phyloP scores from a whole-genome alignment of 2,329 filamentous ascomycete genomes.

The Fusarium duplospermum region DNA sequence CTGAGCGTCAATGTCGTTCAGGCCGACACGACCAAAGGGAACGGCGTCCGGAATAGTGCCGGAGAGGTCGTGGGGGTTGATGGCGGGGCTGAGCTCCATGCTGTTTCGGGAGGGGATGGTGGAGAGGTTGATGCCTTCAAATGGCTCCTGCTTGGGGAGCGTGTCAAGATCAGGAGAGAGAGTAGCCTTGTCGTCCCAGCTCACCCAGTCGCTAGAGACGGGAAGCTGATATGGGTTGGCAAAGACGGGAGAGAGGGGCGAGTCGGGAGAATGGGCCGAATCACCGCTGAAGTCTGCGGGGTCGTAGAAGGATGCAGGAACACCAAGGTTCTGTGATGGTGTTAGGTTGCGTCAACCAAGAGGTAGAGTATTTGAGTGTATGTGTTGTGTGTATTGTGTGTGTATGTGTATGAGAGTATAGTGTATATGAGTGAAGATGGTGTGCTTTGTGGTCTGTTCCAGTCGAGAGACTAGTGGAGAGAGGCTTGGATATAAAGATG shows the following conservation, averaged over 20 bases:
- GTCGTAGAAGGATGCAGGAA: constrained; percentile 43
- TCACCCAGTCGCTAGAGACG: constrained; percentile 44
- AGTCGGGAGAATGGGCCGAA: constrained; percentile 44
- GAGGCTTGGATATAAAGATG: constrained; percentile 36
- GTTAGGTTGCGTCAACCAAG: constrained; percentile 31
- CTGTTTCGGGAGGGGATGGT: constrained; percentile 41
- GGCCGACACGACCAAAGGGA: constrained; percentile 42
- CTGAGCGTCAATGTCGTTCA: constrained; percentile 44
- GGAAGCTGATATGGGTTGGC: constrained; percentile 44
- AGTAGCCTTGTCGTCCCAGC: constrained; percentile 45
- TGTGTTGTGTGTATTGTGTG: not conserved
- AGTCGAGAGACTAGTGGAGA: constrained; percentile 20
- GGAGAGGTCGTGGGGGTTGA: constrained; percentile 44
- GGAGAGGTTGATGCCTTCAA: constrained; percentile 43
- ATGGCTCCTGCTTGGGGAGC: constrained; percentile 44
- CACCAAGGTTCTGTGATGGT: constrained; percentile 33
- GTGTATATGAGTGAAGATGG: constrained; percentile 14
- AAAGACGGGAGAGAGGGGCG: constrained; percentile 44
- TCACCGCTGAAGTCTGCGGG: constrained; percentile 45
- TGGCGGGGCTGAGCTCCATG: constrained; percentile 45
- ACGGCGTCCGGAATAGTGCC: constrained; percentile 43
- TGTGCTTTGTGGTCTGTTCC: constrained; percentile 36
- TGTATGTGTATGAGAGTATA: not conserved
- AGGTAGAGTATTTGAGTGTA: not conserved
- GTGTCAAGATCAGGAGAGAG: constrained; percentile 43